Conservation (phyloP, 164 flowering plant genomes). For the Dillenia suffruticosa region DNA sequence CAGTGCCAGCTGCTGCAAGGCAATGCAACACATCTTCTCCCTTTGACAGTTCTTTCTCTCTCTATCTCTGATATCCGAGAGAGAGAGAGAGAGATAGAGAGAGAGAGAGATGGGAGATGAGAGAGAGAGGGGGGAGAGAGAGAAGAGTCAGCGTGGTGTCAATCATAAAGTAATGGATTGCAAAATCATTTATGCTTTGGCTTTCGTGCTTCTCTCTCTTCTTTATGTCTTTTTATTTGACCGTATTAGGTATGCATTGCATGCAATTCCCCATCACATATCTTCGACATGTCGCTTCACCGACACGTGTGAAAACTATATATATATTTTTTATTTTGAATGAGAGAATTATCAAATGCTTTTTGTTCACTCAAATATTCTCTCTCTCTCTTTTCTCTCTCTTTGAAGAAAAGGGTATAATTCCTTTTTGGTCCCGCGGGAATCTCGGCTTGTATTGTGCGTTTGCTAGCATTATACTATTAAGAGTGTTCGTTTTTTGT, state of each 20-base stretch:
- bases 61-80: too few species aligned
- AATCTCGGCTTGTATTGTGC: conserved; percentile 40
- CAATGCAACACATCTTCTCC: background rate
- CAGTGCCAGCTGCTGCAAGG: too few species aligned
- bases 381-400: conserved; percentile 2
- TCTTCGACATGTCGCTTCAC: conserved; percentile 9
- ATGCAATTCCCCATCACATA: too few species aligned
- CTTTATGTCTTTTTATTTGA: conserved; percentile 17
- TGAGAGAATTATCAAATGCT: background rate
- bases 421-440: conserved; percentile 42
- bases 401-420: background rate
- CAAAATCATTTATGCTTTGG: conserved; percentile 43
- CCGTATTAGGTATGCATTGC: conserved; percentile 3
- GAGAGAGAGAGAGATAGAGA: too few species aligned
- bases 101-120: too few species aligned
- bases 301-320: conserved; percentile 22
- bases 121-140: too few species aligned
- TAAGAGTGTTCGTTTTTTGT: too few species aligned
- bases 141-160: conserved; percentile 35
- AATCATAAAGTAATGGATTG: conserved; percentile 65
- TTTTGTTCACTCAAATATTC: conserved; percentile 10
- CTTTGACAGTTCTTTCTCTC: too few species aligned
- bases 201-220: conserved; percentile 8
- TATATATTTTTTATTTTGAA: background rate
- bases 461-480: background rate